phyloP scores from a whole-genome alignment of 176 grass and related monocot genomes.

The Aechmea fasciata region DNA sequence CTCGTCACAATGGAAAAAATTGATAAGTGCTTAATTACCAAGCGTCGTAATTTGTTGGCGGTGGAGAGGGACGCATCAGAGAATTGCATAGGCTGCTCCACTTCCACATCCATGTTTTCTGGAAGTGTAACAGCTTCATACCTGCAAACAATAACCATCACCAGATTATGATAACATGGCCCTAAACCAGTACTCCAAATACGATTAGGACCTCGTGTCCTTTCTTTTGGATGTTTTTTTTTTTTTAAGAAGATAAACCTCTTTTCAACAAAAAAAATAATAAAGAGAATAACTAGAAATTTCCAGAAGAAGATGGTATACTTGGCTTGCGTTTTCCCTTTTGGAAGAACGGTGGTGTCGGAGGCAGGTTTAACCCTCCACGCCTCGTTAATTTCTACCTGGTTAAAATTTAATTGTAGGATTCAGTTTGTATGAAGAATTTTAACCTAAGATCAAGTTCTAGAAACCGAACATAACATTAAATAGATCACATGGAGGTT shows the following conservation, averaged over 20 bases:
- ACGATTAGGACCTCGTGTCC: too few species aligned
- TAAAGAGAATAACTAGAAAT: too few species aligned
- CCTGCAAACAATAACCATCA: constrained; percentile 31
- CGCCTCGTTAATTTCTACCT: constrained; percentile 62
- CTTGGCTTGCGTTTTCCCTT: constrained; percentile 82
- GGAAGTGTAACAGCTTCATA: constrained; percentile 75
- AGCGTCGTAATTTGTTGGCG: constrained; percentile 35
- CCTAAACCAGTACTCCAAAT: too few species aligned
- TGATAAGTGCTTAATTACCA: constrained; percentile 37
- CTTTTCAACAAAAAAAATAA: too few species aligned
- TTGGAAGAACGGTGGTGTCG: constrained; percentile 51
- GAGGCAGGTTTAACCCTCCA: constrained; percentile 47
- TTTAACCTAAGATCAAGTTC: background rate
- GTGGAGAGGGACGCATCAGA: constrained; percentile 20
- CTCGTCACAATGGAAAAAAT: background rate
- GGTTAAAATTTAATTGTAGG: constrained; percentile 7
- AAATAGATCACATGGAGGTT: constrained; percentile 1
- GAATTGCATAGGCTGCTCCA: constrained; percentile 53
- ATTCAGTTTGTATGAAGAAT: background rate
- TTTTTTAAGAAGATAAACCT: background rate
- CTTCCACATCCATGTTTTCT: constrained; percentile 40
- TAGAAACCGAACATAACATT: background rate
- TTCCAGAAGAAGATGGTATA: constrained; percentile 13
- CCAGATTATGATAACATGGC: constrained; percentile 14
- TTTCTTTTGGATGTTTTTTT: background rate